Evolutionary conservation across 306 rosid species (phyloP).

Genomic region (Mimosa pudica): DNA sequence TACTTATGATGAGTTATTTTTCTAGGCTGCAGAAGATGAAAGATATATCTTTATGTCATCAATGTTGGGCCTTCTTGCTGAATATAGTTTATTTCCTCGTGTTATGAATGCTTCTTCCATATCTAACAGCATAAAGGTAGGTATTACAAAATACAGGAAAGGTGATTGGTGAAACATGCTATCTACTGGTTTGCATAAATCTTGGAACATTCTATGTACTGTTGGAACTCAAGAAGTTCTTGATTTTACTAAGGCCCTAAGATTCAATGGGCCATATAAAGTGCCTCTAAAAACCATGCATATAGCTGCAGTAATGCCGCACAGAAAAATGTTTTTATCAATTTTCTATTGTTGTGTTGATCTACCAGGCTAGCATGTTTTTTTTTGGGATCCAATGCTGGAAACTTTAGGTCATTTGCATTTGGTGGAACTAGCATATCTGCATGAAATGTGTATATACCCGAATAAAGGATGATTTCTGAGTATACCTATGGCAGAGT

Average conservation of each 20-base stretch:
- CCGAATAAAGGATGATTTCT: not conserved
- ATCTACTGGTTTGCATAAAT: constrained; percentile 17
- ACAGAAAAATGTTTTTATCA: not conserved
- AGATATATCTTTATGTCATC: constrained; percentile 86
- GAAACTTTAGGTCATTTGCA: not conserved
- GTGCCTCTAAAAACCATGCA: not conserved
- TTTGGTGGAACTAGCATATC: not conserved
- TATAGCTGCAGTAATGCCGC: not conserved
- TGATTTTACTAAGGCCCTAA: not conserved
- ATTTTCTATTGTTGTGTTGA: not conserved
- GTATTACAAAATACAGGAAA: constrained; percentile 18
- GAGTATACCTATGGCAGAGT: not conserved
- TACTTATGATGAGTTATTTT: constrained; percentile 30
- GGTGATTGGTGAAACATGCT: constrained; percentile 28
- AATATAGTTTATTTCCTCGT: constrained; percentile 78
- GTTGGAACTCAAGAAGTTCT: not conserved
- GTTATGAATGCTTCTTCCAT: constrained; percentile 81
- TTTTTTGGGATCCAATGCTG: not conserved
- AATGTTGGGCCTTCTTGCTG: constrained; percentile 83
- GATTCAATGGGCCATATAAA: not conserved
- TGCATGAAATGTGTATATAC: not conserved
- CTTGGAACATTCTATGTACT: not conserved
- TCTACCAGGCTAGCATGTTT: not conserved
- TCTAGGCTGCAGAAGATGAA: constrained; percentile 82
- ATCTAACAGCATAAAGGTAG: constrained; percentile 79